Conservation (phyloP, 1,139 yeast genomes). For the Hansenula sp. region DNA sequence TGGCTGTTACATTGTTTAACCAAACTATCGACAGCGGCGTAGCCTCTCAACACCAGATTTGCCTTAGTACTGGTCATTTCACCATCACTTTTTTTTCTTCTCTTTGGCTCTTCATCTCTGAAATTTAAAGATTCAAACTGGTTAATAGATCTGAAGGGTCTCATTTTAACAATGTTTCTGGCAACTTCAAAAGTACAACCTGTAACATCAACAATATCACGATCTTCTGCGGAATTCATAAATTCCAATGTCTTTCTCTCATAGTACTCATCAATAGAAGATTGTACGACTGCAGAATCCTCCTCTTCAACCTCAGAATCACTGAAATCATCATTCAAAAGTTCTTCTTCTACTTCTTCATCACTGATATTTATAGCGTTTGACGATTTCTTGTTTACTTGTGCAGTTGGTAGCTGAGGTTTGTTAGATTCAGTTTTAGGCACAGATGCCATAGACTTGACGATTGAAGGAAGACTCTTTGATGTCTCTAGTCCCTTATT, state of each 20-base stretch:
- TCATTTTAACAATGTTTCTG: conserved; percentile 47
- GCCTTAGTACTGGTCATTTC: conserved; percentile 73
- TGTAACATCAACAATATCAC: conserved; percentile 79
- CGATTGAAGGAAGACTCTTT: neutral
- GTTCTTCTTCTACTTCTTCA: conserved; percentile 21
- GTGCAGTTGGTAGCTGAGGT: neutral
- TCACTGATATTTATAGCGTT: conserved; percentile 4
- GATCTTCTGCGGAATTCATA: conserved; percentile 69
- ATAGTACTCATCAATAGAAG: conserved; percentile 39
- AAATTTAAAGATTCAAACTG: conserved; percentile 56
- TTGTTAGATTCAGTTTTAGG: neutral
- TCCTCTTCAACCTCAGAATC: conserved; percentile 24
- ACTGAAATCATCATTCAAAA: conserved; percentile 19
- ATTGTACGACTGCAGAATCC: conserved; percentile 20
- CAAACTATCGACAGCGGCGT: conserved; percentile 88
- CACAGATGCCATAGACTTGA: neutral
- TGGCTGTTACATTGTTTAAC: conserved; percentile 79
- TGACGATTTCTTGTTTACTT: neutral
- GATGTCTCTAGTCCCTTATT: conserved; percentile 1
- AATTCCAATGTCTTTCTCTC: conserved; percentile 72
- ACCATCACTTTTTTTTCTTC: conserved; percentile 55
- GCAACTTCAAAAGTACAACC: conserved; percentile 70
- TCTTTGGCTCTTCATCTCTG: conserved; percentile 25
- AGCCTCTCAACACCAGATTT: conserved; percentile 71
- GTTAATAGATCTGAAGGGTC: conserved; percentile 67